Base-by-base conservation (phyloP, 2,329 filamentous ascomycete genomes). In the Pyricularia sp. region DNA sequence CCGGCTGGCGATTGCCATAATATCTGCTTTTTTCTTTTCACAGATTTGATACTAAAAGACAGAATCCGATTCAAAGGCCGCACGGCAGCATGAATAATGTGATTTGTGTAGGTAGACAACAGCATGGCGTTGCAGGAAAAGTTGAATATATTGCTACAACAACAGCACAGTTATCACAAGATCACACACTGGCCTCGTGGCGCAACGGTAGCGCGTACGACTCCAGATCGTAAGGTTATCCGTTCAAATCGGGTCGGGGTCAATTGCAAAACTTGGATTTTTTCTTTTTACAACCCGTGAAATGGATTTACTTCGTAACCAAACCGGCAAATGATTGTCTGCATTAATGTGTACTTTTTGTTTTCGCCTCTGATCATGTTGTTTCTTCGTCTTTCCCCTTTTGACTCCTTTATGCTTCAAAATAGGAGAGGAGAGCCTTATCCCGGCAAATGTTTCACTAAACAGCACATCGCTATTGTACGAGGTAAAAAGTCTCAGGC, bases 171-270 rank as follows among this genome's bases (percentile, higher is more conserved):
- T 49, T 49, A 49, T 49, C 19, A n/a, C 1, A 0, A 4, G 2
- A 49, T 49, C 9, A 19, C 40, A n/a, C 40, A 62, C 33, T 62
- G 60, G 60, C 60, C 60, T 62, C 33, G 60, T 62, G 60, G 60
- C 60, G 60, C 60, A 62, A 62, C 60, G 60, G 60, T 62, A 62
- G 60, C 60, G 60, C 60, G 60, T 62, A 35, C 40, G 60, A 62
- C 60, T 62, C 60, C 60, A 62, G 60, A 62, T 62, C 60, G 40
- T 35, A 62, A 62, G 60, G 60, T 62, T 62, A 62, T 62, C 60
- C 60, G 60, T 62, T 62, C 60, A 62, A 62, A 62, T 62, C 60
- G 60, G 60, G 60, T 62, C 60, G 33, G 60, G 60, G 60, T 62
- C 60, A 62, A 13, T 62, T 1, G 24, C 3, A 5, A 16, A 19